Base-by-base conservation (phyloP, 345 rosid genomes). In the Eucalyptus sp. region DNA sequence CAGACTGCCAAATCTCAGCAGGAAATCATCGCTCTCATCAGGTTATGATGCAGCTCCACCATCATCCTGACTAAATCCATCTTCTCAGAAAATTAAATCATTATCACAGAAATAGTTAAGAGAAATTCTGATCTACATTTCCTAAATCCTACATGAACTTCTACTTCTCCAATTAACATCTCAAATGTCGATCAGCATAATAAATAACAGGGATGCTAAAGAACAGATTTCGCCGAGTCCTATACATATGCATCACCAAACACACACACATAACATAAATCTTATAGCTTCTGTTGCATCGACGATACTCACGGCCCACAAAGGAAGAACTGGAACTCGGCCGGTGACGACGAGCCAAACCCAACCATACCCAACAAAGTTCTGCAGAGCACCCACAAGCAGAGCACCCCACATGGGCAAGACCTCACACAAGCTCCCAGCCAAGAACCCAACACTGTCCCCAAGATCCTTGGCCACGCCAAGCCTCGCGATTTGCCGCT, bases 391-490 rank as follows among this genome's bases (percentile, higher is more conserved):
- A 50, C 99, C 99, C 56, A 98, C 96, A 50, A 97, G 94, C 90
- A 96, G 92, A 92, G 97, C 97, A 31, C 96, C 99, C 99, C 99
- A 98, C 8, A 98, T 87, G 88, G 99, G 99, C 91, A 98, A 91
- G 54, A 95, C 87, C 95, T 98, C 99, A 33, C 94, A 95, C 83
- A 98, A 93, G 90, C 93, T 92, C 18, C 99, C 99, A n/a, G 99
- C 98, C 89, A 98, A 89, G 91, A 98, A 97, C 43, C 99, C 99
- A 51, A 98, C 99, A 91, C 98, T 96, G 87, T 96, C 99, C 4
- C 99, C 99, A 43, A 98, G 99, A 93, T 97, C 99, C 89, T 98
- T 98, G 20, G 99, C 99, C 88, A 98, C 99, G 20, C 97, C 99
- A 24, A 98, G 92, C 87, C 95, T 93, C 5, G 99, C 94, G 16